Base-by-base conservation (phyloP, 2,329 filamentous ascomycete genomes). In the Epichloe coenophiala region DNA sequence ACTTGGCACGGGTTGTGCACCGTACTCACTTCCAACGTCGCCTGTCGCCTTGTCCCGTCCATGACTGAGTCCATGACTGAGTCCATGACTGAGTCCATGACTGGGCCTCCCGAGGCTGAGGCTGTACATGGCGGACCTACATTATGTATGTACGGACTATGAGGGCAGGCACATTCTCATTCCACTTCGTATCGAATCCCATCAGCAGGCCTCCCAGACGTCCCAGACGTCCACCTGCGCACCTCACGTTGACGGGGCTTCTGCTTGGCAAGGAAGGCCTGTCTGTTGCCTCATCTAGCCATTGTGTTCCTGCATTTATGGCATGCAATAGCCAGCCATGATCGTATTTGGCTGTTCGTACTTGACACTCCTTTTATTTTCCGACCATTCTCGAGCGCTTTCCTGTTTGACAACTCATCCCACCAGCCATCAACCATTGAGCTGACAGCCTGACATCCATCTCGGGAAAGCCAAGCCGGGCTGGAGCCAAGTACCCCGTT, bases 301-400 rank as follows among this genome's bases (percentile, higher is more conserved):
- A 44, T 47, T 47, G n/a, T 52, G 55, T 57, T 58, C 56, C 58
- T 61, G 60, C 60, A 62, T 62, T 56, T 56, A 60, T 60, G 55
- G 51, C 45, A 42, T 56, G 52, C 54, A 41, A 13, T 23, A 17
- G 38, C 51, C 44, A 45, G 45, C 41, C 45, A 40, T 41, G 23
- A n/a, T 31, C 40, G 17, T 41, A 5, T 31, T 13, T 36, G 31
- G 35, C 35, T 36, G 44, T 47, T 41, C 3, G 39, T 2, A 7
- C 12, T 21, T 15, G 38, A 11, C 4, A 13, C 15, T 40, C 31
- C 42, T 11, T 15, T 11, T 15, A 40, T 36, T 45, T 11, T 19
- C 40, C 23, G 27, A 44, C 12, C 27, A 17, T 44, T 49, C 4
- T 43, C 39, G 41, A 35, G n/a, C 33, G 31, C 27, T 48, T 15